These are phyloP conservation scores for Parastagonospora avenae DNA, from an alignment of 2,329 filamentous ascomycete genomes.

Conservation along the genomic window DNA sequence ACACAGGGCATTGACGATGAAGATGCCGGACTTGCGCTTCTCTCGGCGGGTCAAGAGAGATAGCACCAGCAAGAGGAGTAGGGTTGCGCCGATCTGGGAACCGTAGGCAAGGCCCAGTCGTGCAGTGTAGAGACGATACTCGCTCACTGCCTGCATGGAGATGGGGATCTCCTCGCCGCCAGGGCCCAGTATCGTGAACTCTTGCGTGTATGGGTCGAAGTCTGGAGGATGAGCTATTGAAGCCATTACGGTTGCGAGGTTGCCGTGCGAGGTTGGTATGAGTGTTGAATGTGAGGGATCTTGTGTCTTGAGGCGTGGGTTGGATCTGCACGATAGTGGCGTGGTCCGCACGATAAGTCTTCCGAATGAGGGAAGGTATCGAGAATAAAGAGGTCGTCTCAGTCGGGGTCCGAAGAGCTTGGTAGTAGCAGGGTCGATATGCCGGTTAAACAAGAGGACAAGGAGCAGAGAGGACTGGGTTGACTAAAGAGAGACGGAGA, in stretches of 20 bases:
- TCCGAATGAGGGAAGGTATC: too few relatives aligned
- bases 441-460: not conserved
- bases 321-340: not conserved
- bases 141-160: slow-evolving; percentile 52
- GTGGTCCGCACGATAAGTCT: too few relatives aligned
- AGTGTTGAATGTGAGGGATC: not conserved
- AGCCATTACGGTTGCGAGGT: not conserved
- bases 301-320: not conserved
- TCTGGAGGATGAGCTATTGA: slow-evolving; percentile 10
- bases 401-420: too few relatives aligned
- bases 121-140: slow-evolving; percentile 54
- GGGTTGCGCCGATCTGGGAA: slow-evolving; percentile 70
- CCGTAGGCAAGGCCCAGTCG: slow-evolving; percentile 68
- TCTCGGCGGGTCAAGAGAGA: slow-evolving; percentile 68
- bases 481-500: not conserved
- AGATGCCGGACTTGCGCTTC: slow-evolving; percentile 68
- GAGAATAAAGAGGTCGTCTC: too few relatives aligned
- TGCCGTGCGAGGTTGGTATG: not conserved
- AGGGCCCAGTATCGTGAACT: slow-evolving; percentile 52
- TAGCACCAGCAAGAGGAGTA: slow-evolving; percentile 69
- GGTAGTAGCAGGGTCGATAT: too few relatives aligned
- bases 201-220: slow-evolving; percentile 60
- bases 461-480: not conserved
- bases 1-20: slow-evolving; percentile 67
- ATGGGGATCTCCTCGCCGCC: slow-evolving; percentile 53